Conservation (phyloP, 1,284 basidiomycete species). For the Boletus holoroseus region DNA sequence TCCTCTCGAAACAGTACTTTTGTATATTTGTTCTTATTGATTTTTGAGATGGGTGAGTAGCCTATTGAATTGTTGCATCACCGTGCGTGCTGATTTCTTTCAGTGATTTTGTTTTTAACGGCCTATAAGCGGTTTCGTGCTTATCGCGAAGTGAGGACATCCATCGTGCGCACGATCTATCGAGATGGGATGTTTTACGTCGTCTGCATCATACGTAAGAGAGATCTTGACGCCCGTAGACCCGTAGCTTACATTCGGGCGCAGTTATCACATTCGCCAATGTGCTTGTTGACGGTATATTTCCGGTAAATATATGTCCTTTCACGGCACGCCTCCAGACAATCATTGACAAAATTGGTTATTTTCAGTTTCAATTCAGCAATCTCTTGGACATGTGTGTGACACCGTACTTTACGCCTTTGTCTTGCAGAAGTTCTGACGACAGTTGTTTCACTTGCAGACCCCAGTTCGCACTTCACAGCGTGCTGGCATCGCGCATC, state of each 20-base stretch:
- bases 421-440: background rate
- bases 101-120: slow-evolving; percentile 17
- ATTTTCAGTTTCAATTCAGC: slow-evolving; percentile 6
- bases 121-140: slow-evolving; percentile 11
- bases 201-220: slow-evolving; percentile 17
- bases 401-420: background rate
- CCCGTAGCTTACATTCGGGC: background rate
- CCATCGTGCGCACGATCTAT: slow-evolving; percentile 12
- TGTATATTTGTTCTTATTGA: slow-evolving; percentile 6
- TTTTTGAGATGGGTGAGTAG: slow-evolving; percentile 8
- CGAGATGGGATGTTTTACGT: slow-evolving; percentile 19
- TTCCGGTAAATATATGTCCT: slow-evolving; percentile 11
- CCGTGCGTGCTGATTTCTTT: background rate
- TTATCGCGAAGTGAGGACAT: slow-evolving; percentile 2
- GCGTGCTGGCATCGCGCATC: slow-evolving; percentile 16
- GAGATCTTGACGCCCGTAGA: background rate
- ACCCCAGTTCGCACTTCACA: slow-evolving; percentile 12
- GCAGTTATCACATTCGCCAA: slow-evolving; percentile 20
- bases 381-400: slow-evolving; percentile 4
- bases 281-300: slow-evolving; percentile 10
- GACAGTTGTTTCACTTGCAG: background rate
- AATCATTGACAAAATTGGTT: background rate
- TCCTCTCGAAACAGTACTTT: slow-evolving; percentile 1
- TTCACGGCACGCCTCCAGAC: background rate
- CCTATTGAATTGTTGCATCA: no score